phyloP scores from a whole-genome alignment of 1,284 basidiomycete species.

The Cronartium quercuum region DNA sequence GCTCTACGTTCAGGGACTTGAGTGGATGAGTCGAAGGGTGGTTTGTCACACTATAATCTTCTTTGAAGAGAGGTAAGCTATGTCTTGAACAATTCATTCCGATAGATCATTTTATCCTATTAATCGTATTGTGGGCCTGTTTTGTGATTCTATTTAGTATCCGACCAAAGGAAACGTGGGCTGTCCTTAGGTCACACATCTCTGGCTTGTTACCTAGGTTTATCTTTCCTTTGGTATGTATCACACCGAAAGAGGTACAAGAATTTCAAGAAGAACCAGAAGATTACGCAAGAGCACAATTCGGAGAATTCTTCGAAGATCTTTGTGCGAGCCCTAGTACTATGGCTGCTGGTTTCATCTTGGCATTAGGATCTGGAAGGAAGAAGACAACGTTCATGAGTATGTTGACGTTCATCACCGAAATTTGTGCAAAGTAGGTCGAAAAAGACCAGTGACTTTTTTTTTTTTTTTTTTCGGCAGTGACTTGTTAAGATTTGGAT shows the following conservation, averaged over 20 bases:
- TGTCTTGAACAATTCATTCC: neutral
- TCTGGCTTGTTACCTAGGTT: conserved; percentile 66
- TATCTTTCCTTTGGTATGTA: conserved; percentile 76
- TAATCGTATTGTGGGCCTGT: neutral
- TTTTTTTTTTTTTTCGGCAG: too few species aligned
- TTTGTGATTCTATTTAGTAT: conserved; percentile 63
- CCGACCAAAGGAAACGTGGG: conserved; percentile 81
- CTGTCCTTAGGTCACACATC: conserved; percentile 71
- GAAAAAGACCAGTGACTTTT: neutral
- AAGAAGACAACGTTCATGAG: conserved; percentile 71
- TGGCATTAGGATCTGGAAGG: conserved; percentile 66
- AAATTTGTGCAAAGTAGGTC: conserved; percentile 61
- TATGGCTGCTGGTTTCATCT: conserved; percentile 69
- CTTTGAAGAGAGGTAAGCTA: conserved; percentile 70
- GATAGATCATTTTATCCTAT: neutral
- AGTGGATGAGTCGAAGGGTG: conserved; percentile 53
- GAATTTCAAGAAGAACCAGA: conserved; percentile 71
- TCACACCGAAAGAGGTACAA: conserved; percentile 61
- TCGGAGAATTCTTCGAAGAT: conserved; percentile 72
- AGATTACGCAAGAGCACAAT: conserved; percentile 65
- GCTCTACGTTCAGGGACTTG: conserved; percentile 24
- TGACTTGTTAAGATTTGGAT: neutral
- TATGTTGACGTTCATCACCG: conserved; percentile 68
- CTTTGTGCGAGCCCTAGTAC: conserved; percentile 64
- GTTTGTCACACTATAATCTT: conserved; percentile 60